A percentile compares a stretch with the other conserved stretches of the same genome.
Conservation (phyloP, 306 rosid species). For the Fragaria vesca region DNA sequence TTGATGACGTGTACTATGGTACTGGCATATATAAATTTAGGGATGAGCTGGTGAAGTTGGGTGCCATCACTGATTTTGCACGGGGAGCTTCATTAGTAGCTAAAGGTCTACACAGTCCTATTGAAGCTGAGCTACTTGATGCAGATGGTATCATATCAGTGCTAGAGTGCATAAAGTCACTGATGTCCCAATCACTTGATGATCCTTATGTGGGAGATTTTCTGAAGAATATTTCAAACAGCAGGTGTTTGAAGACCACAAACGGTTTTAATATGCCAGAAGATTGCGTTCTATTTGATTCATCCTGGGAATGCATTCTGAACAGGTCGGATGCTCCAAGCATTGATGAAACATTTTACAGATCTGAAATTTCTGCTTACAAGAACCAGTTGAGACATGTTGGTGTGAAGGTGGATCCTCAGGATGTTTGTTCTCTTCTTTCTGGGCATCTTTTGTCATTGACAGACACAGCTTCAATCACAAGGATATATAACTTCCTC, state of each 20-base stretch:
- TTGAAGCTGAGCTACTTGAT: constrained; percentile 1
- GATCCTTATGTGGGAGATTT: background rate
- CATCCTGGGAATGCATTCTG: constrained; percentile 23
- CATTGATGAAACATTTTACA: constrained; percentile 17
- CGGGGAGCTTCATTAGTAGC: constrained; percentile 21
- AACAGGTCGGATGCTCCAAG: constrained; percentile 17
- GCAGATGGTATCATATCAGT: constrained; percentile 23
- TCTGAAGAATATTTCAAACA: background rate
- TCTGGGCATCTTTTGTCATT: background rate
- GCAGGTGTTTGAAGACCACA: constrained; percentile 22
- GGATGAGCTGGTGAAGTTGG: constrained; percentile 27
- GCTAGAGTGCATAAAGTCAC: constrained; percentile 19
- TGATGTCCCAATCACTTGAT: background rate
- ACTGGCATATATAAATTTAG: constrained; percentile 10
- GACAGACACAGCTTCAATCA: background rate
- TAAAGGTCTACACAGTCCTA: constrained; percentile 16
- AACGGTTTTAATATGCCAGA: constrained; percentile 1
- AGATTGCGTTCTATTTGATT: constrained; percentile 26
- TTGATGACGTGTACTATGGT: constrained; percentile 22
- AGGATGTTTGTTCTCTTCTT: constrained; percentile 24
- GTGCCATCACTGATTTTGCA: constrained; percentile 21
- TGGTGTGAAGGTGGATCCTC: constrained; percentile 23
- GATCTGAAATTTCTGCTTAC: background rate
- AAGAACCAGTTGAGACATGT: constrained; percentile 10
- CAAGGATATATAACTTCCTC: constrained; percentile 19